Conservation (phyloP, 2,329 filamentous ascomycete species). For the Colletotrichum spaethianum region DNA sequence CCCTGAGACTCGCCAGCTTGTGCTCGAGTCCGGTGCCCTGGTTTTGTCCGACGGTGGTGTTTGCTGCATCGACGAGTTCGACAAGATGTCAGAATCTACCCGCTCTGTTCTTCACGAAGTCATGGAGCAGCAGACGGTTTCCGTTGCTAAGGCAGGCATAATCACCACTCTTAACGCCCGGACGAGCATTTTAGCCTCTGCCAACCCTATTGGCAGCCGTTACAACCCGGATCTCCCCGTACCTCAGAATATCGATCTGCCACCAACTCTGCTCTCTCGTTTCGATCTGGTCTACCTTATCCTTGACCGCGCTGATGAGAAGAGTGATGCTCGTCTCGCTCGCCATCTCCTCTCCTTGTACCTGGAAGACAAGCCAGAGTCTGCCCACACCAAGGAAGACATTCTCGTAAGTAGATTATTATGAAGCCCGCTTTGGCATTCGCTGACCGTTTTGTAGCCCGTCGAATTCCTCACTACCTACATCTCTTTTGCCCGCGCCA, state of each 20-base stretch:
- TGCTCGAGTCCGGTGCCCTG: conserved; percentile 84
- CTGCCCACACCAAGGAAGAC: conserved; percentile 80
- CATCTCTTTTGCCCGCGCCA: conserved; percentile 93
- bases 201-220: conserved; percentile 97
- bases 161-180: conserved; percentile 96
- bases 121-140: conserved; percentile 91
- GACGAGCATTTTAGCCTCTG: conserved; percentile 95
- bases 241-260: conserved; percentile 97
- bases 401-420: conserved; percentile 76
- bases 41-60: conserved; percentile 87
- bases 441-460: conserved; percentile 68
- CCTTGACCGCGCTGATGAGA: conserved; percentile 93
- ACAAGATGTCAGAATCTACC: conserved; percentile 87
- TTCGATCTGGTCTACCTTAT: conserved; percentile 98
- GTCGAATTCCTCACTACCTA: conserved; percentile 97
- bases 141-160: conserved; percentile 91
- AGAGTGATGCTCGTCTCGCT: conserved; percentile 87
- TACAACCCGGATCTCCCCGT: conserved; percentile 97
- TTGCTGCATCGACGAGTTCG: conserved; percentile 88
- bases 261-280: conserved; percentile 92
- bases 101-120: conserved; percentile 88
- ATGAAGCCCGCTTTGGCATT: background rate
- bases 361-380: conserved; percentile 92
- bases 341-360: conserved; percentile 97
- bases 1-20: conserved; percentile 83